phyloP scores from a whole-genome alignment of 179 eudicot species.

The Drosera spatulata region DNA sequence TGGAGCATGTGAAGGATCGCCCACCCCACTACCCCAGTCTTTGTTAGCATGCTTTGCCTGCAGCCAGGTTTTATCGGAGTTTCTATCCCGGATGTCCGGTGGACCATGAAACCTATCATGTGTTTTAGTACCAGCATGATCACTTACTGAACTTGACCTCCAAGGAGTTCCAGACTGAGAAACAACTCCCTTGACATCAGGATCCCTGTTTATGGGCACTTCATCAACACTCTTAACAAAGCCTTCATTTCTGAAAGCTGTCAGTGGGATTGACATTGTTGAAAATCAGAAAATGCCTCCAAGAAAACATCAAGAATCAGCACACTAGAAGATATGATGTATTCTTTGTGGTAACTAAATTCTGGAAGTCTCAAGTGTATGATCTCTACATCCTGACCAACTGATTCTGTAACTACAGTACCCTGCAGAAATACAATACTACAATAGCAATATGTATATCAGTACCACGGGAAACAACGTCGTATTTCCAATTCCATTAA shows the following conservation, averaged over 20 bases:
- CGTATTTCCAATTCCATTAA: too few relatives aligned
- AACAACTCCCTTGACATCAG: conserved; percentile 27
- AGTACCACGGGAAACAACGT: too few relatives aligned
- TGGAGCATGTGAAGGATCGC: conserved; percentile 24
- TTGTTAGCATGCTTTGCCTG: conserved; percentile 33
- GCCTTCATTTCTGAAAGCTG: conserved; percentile 42
- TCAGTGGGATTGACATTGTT: conserved; percentile 2
- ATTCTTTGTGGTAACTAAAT: too few relatives aligned
- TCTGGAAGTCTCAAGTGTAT: too few relatives aligned
- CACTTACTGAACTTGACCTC: conserved; percentile 39
- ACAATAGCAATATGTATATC: too few relatives aligned
- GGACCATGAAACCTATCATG: conserved; percentile 37
- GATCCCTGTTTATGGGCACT: conserved; percentile 21
- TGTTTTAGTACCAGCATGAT: conserved; percentile 22
- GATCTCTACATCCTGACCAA: too few relatives aligned
- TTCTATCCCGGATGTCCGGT: conserved; percentile 24
- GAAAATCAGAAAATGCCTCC: background rate
- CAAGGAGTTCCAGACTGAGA: conserved; percentile 38
- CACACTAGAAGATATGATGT: background rate
- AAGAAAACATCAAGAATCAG: background rate
- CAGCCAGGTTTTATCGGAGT: conserved; percentile 35
- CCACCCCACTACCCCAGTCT: conserved; percentile 22
- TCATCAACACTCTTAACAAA: conserved; percentile 32
- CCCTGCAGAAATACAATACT: too few relatives aligned
- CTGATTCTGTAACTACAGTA: too few relatives aligned